Percentiles rank a stretch among this genome's conserved stretches.
Evolutionary conservation across 2,329 filamentous ascomycete genomes (phyloP).

Genomic region (Fusarium neocosmosporiellum): DNA sequence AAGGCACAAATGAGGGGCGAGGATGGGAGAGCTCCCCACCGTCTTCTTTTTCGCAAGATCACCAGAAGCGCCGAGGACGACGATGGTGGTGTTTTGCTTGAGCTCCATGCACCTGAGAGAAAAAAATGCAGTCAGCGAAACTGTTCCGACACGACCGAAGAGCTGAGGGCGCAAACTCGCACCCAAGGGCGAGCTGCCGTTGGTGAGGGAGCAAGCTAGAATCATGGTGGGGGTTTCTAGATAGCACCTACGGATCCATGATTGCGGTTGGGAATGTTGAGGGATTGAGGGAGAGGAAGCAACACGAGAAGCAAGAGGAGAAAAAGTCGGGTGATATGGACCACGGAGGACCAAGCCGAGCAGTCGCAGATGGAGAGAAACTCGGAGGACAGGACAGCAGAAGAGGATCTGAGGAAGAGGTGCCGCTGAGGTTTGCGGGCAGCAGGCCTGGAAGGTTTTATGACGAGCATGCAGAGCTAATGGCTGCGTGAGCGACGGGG

Average conservation of each 20-base stretch:
- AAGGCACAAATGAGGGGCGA: constrained; percentile 19
- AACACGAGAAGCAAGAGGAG: constrained; percentile 13
- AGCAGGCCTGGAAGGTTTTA: constrained; percentile 45
- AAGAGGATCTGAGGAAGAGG: constrained; percentile 36
- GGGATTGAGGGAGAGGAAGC: constrained; percentile 11
- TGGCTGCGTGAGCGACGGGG: constrained; percentile 42
- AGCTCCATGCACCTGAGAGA: constrained; percentile 78
- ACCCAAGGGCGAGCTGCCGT: constrained; percentile 28
- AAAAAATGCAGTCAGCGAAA: constrained; percentile 24
- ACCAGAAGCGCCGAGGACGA: constrained; percentile 96
- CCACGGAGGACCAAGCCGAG: constrained; percentile 21
- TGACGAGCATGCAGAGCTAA: constrained; percentile 45
- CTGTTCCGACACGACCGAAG: constrained; percentile 2
- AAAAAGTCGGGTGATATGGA: constrained; percentile 9
- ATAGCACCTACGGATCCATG: constrained; percentile 43
- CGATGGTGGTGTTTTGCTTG: constrained; percentile 97
- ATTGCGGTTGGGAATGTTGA: constrained; percentile 33
- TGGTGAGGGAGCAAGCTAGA: constrained; percentile 29
- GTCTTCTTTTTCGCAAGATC: constrained; percentile 99
- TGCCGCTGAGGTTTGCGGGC: constrained; percentile 36
- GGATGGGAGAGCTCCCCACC: constrained; percentile 61
- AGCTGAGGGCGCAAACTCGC: background rate
- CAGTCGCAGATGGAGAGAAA: constrained; percentile 13
- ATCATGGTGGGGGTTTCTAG: constrained; percentile 40
- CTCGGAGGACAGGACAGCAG: constrained; percentile 27